These are phyloP conservation scores for Castanospermum australe DNA, from an alignment of 306 rosid species.

Conservation along the genomic window DNA sequence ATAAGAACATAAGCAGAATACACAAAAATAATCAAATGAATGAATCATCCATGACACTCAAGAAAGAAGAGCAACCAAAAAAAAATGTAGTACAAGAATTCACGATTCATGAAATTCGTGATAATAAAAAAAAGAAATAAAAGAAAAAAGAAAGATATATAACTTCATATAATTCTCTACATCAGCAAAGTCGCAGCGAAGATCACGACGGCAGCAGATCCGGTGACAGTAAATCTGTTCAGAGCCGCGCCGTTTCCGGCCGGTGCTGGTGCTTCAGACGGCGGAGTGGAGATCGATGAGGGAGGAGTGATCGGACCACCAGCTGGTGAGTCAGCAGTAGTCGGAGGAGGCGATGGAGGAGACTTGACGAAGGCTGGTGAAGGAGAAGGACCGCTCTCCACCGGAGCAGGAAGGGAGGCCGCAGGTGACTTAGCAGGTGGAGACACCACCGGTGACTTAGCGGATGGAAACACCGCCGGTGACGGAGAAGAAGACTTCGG, in stretches of 20 bases:
- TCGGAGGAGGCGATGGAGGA: constrained; percentile 40
- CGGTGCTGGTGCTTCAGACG: constrained; percentile 32
- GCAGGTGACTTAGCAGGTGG: constrained; percentile 18
- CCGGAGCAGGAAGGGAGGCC: constrained; percentile 25
- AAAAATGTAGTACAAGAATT: constrained; percentile 1
- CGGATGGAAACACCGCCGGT: constrained; percentile 2
- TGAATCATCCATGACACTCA: background rate
- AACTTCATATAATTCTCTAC: constrained; percentile 6
- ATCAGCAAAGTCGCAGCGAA: constrained; percentile 25
- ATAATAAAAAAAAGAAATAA: background rate
- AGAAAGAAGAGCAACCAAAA: background rate
- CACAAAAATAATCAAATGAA: constrained; percentile 28
- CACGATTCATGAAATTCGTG: background rate
- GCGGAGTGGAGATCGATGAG: constrained; percentile 18
- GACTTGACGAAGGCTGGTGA: constrained; percentile 32
- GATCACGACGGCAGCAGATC: constrained; percentile 26
- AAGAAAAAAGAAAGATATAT: background rate
- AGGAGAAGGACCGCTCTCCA: constrained; percentile 25
- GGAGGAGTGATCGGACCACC: constrained; percentile 34
- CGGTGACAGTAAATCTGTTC: constrained; percentile 29
- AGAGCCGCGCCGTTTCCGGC: constrained; percentile 13
- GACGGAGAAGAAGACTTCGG: constrained; percentile 23
- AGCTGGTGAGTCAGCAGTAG: constrained; percentile 23
- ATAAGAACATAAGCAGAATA: background rate
- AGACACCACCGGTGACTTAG: constrained; percentile 2